Conservation (phyloP, 2,329 filamentous ascomycete genomes). For the Aspergillus eucalypticola region DNA sequence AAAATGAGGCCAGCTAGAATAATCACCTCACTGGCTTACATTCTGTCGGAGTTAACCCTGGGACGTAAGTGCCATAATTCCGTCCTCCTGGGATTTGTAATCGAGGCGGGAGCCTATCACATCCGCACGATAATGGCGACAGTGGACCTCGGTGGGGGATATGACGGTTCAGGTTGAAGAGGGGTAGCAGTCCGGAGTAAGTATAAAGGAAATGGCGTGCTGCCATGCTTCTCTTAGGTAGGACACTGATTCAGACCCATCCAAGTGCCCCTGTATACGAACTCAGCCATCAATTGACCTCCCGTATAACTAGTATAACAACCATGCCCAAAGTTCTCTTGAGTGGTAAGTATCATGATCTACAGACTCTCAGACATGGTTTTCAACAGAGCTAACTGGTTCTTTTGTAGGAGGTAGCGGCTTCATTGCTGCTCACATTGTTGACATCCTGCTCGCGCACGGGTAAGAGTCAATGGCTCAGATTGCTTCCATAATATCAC, state of each 20-base stretch:
- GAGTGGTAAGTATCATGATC: slow-evolving; percentile 30
- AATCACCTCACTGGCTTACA: not conserved
- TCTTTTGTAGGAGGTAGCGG: slow-evolving; percentile 55
- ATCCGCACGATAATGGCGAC: slow-evolving; percentile 8
- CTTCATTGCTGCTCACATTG: slow-evolving; percentile 67
- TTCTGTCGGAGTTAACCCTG: not conserved
- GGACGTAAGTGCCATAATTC: not conserved
- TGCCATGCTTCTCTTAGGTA: not conserved
- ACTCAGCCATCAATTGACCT: not conserved
- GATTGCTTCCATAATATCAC: not conserved
- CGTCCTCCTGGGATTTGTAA: not conserved
- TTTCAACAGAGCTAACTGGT: slow-evolving; percentile 16
- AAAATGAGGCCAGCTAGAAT: not conserved
- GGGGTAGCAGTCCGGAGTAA: slow-evolving; percentile 6
- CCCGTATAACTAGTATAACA: not conserved
- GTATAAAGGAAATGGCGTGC: slow-evolving; percentile 2
- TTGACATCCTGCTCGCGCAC: slow-evolving; percentile 59
- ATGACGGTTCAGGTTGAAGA: slow-evolving; percentile 4
- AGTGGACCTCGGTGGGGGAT: slow-evolving; percentile 16
- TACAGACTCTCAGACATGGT: not conserved
- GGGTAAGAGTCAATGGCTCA: slow-evolving; percentile 36
- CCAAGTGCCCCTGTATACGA: too few relatives aligned
- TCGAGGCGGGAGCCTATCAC: slow-evolving; percentile 11
- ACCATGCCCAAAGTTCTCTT: slow-evolving; percentile 44
- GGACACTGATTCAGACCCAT: too few relatives aligned